Conservation (phyloP, 371 early-diverging fungal genomes). For the Actinomucor elegans region DNA sequence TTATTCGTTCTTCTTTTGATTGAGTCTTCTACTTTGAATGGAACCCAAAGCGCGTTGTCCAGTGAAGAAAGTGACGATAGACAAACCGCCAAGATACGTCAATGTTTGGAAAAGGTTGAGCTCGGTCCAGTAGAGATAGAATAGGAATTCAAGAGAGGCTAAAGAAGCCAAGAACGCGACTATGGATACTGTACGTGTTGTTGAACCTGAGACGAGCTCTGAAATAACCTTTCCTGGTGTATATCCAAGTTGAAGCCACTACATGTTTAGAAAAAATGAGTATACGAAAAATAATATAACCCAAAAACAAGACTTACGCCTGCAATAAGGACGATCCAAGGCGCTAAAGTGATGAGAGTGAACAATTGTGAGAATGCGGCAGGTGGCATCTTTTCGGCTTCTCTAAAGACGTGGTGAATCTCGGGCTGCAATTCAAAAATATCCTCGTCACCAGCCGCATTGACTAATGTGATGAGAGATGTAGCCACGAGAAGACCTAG, state of each 20-base stretch:
- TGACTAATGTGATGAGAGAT: constrained; percentile 5
- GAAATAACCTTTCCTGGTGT: constrained; percentile 43
- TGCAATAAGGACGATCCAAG: constrained; percentile 61
- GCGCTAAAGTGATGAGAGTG: constrained; percentile 56
- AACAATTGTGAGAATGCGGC: constrained; percentile 58
- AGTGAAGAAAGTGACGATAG: constrained; percentile 54
- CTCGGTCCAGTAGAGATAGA: constrained; percentile 70
- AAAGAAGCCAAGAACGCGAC: constrained; percentile 59
- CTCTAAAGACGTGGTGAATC: constrained; percentile 69
- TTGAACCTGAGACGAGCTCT: constrained; percentile 24
- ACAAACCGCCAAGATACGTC: constrained; percentile 55
- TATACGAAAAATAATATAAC: not conserved
- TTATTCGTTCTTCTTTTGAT: constrained; percentile 7
- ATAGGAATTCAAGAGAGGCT: constrained; percentile 56
- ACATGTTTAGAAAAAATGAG: no score
- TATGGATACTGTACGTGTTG: constrained; percentile 41
- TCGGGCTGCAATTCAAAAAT: constrained; percentile 57
- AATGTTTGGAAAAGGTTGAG: constrained; percentile 74
- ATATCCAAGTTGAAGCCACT: constrained; percentile 61
- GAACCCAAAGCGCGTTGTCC: constrained; percentile 60
- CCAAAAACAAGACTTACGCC: constrained; percentile 45
- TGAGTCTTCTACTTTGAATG: constrained; percentile 39
- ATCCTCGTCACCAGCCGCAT: constrained; percentile 48
- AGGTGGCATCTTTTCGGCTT: constrained; percentile 63
- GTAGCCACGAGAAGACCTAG: not conserved